Percentiles rank a stretch among this genome's conserved stretches.
Conservation (phyloP, 2,329 filamentous ascomycete species). For the Penicillium sp. region DNA sequence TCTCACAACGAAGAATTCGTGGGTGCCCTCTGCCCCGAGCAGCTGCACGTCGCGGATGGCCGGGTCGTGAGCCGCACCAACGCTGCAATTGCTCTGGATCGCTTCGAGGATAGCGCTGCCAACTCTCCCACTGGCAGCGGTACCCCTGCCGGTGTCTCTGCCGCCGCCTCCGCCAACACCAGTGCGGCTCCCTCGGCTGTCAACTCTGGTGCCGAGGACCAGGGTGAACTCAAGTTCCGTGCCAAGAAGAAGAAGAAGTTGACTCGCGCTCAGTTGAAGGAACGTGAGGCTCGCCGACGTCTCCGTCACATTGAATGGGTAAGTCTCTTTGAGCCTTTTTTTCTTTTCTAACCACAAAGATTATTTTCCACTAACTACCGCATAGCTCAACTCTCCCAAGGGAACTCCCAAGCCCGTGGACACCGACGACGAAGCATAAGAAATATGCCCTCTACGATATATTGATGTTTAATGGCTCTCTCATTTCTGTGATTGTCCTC, state of each 20-base stretch:
- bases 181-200: slow-evolving; percentile 59
- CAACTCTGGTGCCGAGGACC: slow-evolving; percentile 80
- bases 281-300: slow-evolving; percentile 77
- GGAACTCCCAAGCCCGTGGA: slow-evolving; percentile 71
- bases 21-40: slow-evolving; percentile 87
- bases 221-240: slow-evolving; percentile 76
- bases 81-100: slow-evolving; percentile 65
- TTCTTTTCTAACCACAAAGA: not conserved
- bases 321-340: slow-evolving; percentile 11
- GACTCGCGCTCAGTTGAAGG: slow-evolving; percentile 94
- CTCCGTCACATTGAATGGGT: slow-evolving; percentile 70
- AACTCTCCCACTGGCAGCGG: slow-evolving; percentile 47
- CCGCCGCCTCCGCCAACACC: slow-evolving; percentile 53
- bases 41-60: slow-evolving; percentile 89
- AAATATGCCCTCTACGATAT: slow-evolving; percentile 12
- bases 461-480: slow-evolving; percentile 18
- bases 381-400: slow-evolving; percentile 79
- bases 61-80: slow-evolving; percentile 78
- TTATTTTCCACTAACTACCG: slow-evolving; percentile 20
- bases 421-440: slow-evolving; percentile 64
- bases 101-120: slow-evolving; percentile 77
- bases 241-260: slow-evolving; percentile 95
- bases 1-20: slow-evolving; percentile 99
- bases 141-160: slow-evolving; percentile 53
- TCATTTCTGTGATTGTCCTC: slow-evolving; percentile 6